Base-by-base conservation (phyloP, 768 basidiomycete genomes). In the Suillus weaverae region DNA sequence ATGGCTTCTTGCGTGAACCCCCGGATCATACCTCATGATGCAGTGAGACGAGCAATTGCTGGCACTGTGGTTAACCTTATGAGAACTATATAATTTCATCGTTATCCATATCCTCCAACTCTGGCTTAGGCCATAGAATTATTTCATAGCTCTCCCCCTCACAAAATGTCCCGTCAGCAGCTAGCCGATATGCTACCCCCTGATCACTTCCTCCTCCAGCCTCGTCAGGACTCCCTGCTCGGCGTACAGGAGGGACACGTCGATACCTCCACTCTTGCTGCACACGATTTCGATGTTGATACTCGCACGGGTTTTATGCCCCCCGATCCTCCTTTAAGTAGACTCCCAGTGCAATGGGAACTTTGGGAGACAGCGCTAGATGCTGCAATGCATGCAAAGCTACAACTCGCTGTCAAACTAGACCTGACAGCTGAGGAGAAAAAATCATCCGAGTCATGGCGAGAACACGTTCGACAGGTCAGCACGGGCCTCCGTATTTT, bases 221-320 rank as follows among this genome's bases (percentile, higher is more conserved):
- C 76, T 26, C 80, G 77, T 51, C 77, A 72, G 4, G 77, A 77
- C 53, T 36, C 67, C 60, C 56, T 74, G 20, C 60, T 75, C 3
- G 73, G 72, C 46, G 57, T 60, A 14, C 54, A 39, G 8, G 71
- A 70, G 18, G 72, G 74, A 3, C 66, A 67, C 22, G 71, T 79
- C 51, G 86, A 87, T 66, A 85, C 84, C 16, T 82, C 85, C 26
- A 89, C 91, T 14, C 85, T 91, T 64, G 89, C 91, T 11, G 89
- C 90, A 3, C 90, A 91, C 68, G 91, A 92, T 80, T 99, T 94
- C 80, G 95, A 98, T 74, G 92, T 99, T 65, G 94, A 96, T 74
- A 89, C 90, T 11, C 81, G 87, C 18, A 94, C 94, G 0, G 96
- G 97, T 0, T 98, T 99, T 76, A 89, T 98, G 86, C 92, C 96